Evolutionary conservation across 306 rosid genomes (phyloP), one percentile per base, ranked within the genome.

Genomic region (Dalbergia cochinchinensis): DNA sequence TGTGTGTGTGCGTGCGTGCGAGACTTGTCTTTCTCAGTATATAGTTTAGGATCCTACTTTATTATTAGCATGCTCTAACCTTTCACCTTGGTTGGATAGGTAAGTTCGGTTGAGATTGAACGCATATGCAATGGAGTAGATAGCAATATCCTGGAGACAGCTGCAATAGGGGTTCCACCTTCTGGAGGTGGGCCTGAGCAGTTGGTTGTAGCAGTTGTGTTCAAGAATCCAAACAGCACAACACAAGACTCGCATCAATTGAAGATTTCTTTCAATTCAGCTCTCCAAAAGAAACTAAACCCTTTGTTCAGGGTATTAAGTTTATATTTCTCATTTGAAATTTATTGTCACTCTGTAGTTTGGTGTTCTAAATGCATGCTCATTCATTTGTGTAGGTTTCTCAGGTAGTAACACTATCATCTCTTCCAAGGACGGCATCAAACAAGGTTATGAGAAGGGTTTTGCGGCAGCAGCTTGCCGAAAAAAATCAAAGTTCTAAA

Each of bases 391-490:
- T 18, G 39, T 78, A 94, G 99, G 99, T 92, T 84, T 90, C 93
- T 54, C 94, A 78, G 13, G 94, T 86, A 14, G 91, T 86, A 58
- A 73, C 86, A 55, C 69, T 87, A 78, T 55, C 91, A 51, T 86
- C 89, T 55, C 97, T 94, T 83, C 99, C 99, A 12, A 86, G 99
- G 84, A 94, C 99, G 5, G 97, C 97, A 20, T 80, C 97, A 54
- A 94, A 94, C 85, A 94, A 94, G 85, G 97, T 94, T 18, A 90
- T 94, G 99, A 87, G 99, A 91, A 86, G 99, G 91, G 78, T 92
- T 82, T 82, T 94, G 90, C 80, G 95, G 45, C 84, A 86, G 85
- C 95, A 92, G 77, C 78, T 92, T 50, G 22, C 82, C 15, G 85
- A 87, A 65, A 41, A 15, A 69, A 82, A 79, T 80, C 89, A 80